A percentile compares a stretch with the other conserved stretches of the same genome.
Conservation (phyloP, 2,329 filamentous ascomycete species). For the Dendrostoma leiphaemia region DNA sequence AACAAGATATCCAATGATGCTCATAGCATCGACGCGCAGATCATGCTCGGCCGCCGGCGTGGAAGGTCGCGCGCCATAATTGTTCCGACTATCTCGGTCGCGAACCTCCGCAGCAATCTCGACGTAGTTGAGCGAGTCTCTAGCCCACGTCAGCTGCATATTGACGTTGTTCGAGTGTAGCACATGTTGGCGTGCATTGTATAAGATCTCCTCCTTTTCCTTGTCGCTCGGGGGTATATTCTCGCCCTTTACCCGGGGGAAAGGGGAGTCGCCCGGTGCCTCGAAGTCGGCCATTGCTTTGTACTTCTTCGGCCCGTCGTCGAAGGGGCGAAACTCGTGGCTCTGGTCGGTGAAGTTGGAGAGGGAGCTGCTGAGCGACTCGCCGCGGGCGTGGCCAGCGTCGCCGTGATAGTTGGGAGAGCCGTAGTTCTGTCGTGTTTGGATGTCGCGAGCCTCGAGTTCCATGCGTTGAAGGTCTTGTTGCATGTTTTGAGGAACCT, state of each 20-base stretch:
- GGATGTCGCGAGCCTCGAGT: conserved; percentile 64
- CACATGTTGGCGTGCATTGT: conserved; percentile 78
- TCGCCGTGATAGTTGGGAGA: conserved; percentile 26
- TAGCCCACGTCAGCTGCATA: conserved; percentile 95
- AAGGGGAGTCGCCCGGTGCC: conserved; percentile 82
- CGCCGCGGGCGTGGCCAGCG: conserved; percentile 37
- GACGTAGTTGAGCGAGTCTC: conserved; percentile 85
- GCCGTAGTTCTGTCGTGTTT: conserved; percentile 31
- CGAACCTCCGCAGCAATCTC: conserved; percentile 80
- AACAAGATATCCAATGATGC: conserved; percentile 85
- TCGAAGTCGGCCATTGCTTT: conserved; percentile 43
- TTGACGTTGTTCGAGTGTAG: conserved; percentile 92
- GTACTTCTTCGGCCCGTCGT: conserved; percentile 35
- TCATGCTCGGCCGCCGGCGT: conserved; percentile 90
- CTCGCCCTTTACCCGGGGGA: conserved; percentile 80
- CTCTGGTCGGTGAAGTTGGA: conserved; percentile 26
- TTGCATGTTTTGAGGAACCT: conserved; percentile 96
- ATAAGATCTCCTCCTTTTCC: conserved; percentile 86
- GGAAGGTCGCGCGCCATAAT: conserved; percentile 54
- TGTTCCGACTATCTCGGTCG: conserved; percentile 54
- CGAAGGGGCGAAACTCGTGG: conserved; percentile 41
- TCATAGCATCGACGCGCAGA: conserved; percentile 82
- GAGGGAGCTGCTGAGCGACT: conserved; percentile 40
- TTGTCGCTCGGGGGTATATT: conserved; percentile 94
- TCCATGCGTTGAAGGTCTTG: conserved; percentile 90